Evolutionary conservation across 1,139 yeast species (phyloP), one percentile per base, ranked within the genome.

Genomic region (Zygotorulaspora mrakii): DNA sequence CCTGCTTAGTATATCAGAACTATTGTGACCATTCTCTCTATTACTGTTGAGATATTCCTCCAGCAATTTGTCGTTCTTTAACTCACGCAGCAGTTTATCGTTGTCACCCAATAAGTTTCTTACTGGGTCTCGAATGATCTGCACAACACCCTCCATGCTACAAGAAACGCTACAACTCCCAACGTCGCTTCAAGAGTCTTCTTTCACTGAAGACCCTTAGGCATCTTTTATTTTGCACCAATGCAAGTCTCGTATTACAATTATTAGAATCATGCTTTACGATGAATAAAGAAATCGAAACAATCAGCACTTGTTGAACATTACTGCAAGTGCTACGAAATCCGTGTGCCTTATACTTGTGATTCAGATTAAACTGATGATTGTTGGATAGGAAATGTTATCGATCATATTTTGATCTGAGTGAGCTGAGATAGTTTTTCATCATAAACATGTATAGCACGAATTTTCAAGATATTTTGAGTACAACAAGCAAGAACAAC

Each of bases 401-500:
- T 60, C 65, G 51, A 59, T 60, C 65, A 60, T 52, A 17, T 38
- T 36, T 45, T 47, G 50, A 52, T 60, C 65, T 59, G 65, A 60
- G 65, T 59, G 65, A 60, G 65, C 65, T 60, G 65, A 60, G 65
- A 58, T 43, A 55, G 43, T 51, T 52, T 60, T 49, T 59, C 64
- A 59, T 59, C 64, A 60, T 58, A 47, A 55, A 53, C 55, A 45
- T 38, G 30, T 35, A 31, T 24, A 14, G 32, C 39, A 24, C 34
- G 31, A 31, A n/a, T n/a, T n/a, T n/a, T n/a, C n/a, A n/a, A n/a
- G n/a, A n/a, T n/a, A n/a, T n/a, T n/a, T n/a, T n/a, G n/a, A n/a
- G n/a, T n/a, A n/a, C n/a, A n/a, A n/a, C n/a, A n/a, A n/a, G n/a
- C n/a, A n/a, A n/a, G n/a, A n/a, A n/a, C n/a, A n/a, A n/a, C n/a